Percentiles rank a stretch among this genome's conserved stretches.
phyloP scores from a whole-genome alignment of 352 stramenopile species.

The Globisporangium rhizosaccharum region DNA sequence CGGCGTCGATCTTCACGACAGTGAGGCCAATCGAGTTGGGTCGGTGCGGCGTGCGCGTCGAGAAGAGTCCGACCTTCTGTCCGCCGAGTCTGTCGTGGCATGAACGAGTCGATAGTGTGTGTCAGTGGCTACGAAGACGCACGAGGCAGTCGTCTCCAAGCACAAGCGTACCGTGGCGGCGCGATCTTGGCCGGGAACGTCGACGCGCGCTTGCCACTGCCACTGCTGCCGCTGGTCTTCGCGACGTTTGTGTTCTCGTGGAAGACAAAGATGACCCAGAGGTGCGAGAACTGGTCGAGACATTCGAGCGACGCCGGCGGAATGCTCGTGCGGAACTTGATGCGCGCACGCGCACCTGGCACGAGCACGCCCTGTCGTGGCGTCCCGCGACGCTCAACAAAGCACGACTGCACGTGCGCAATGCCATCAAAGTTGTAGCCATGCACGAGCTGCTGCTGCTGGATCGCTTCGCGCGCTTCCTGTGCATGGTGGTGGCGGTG shows the following conservation, averaged over 20 bases:
- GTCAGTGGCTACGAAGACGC: neutral
- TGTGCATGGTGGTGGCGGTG: constrained; percentile 2
- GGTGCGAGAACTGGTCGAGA: constrained; percentile 83
- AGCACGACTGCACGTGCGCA: constrained; percentile 76
- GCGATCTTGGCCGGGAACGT: constrained; percentile 82
- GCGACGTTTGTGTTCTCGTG: constrained; percentile 88
- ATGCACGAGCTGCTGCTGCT: constrained; percentile 47
- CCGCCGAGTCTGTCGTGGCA: constrained; percentile 41
- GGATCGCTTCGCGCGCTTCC: constrained; percentile 57
- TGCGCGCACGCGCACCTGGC: constrained; percentile 49
- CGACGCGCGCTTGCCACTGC: constrained; percentile 28
- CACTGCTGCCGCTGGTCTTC: constrained; percentile 16
- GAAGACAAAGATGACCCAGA: constrained; percentile 91
- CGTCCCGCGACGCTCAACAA: constrained; percentile 81
- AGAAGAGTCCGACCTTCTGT: constrained; percentile 92
- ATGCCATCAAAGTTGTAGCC: constrained; percentile 76
- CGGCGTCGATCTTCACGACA: constrained; percentile 87
- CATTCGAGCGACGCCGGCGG: constrained; percentile 68
- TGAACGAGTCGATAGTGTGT: neutral
- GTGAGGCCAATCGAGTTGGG: constrained; percentile 93
- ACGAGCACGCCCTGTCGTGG: constrained; percentile 78
- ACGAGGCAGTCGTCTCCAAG: neutral
- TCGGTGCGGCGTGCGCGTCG: constrained; percentile 95
- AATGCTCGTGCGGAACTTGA: constrained; percentile 75
- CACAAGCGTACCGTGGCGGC: constrained; percentile 31